These are phyloP conservation scores for Zygnema circumcarinatum DNA, from an alignment of 139 green algal species.

Conservation along the genomic window DNA sequence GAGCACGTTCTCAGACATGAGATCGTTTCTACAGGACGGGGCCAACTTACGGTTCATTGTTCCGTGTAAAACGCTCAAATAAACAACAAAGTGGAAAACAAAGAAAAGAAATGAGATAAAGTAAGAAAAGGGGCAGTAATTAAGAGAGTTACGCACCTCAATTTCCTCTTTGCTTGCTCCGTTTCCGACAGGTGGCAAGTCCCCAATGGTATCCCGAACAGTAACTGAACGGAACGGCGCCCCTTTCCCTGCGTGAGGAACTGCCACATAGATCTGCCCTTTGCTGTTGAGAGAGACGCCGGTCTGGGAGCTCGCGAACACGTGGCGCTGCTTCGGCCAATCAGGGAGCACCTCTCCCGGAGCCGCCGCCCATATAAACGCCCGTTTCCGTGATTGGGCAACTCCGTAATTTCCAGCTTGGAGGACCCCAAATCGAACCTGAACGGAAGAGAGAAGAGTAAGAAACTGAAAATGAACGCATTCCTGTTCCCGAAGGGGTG, in stretches of 20 bases:
- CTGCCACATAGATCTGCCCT: background rate
- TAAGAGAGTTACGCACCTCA: too few relatives aligned
- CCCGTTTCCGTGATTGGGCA: constrained; percentile 91
- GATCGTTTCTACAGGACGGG: too few relatives aligned
- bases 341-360: constrained; percentile 82
- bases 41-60: too few relatives aligned
- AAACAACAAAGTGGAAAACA: background rate
- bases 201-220: constrained; percentile 89
- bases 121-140: too few relatives aligned
- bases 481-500: too few relatives aligned
- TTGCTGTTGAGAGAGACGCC: constrained; percentile 7
- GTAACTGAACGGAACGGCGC: constrained; percentile 89
- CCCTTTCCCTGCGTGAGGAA: constrained; percentile 66
- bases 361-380: constrained; percentile 93
- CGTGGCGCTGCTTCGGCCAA: constrained; percentile 85
- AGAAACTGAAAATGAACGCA: constrained; percentile 17
- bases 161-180: constrained; percentile 71
- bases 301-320: constrained; percentile 83
- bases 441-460: constrained; percentile 18
- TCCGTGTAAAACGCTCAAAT: background rate
- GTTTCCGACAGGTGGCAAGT: constrained; percentile 89
- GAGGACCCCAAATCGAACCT: constrained; percentile 95
- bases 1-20: too few relatives aligned
- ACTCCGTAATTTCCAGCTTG: constrained; percentile 96
- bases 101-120: background rate